phyloP scores from a whole-genome alignment of 2,329 filamentous ascomycete species.

The Penicillium occitanis region DNA sequence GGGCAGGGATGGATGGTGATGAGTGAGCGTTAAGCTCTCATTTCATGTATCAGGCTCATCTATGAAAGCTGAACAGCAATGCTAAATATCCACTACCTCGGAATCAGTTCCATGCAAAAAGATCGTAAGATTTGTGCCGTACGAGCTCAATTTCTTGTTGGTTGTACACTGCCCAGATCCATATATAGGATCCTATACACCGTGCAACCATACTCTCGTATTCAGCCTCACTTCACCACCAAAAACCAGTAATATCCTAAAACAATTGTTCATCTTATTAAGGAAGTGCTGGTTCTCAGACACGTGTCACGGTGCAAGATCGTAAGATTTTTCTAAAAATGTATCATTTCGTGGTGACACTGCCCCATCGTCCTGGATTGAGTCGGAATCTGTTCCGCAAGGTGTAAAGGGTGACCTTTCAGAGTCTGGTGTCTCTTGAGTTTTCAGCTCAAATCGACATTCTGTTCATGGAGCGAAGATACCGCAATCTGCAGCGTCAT shows the following conservation, averaged over 20 bases:
- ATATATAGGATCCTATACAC: not conserved
- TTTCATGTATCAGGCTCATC: too few species aligned
- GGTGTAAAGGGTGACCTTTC: too few species aligned
- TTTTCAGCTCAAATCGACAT: not conserved
- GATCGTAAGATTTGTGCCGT: not conserved
- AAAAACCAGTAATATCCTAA: too few species aligned
- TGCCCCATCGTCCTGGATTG: not conserved
- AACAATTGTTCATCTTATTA: not conserved
- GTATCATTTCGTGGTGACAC: not conserved
- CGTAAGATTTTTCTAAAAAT: not conserved
- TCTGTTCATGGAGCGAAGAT: not conserved
- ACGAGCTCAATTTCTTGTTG: not conserved
- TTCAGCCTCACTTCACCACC: not conserved
- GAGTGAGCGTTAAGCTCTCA: not conserved
- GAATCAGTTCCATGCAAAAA: not conserved
- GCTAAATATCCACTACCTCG: not conserved
- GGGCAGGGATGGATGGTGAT: conserved; percentile 28
- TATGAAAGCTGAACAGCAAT: not conserved
- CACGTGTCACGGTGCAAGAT: conserved; percentile 3
- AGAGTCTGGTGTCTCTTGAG: not conserved
- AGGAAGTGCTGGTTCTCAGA: not conserved
- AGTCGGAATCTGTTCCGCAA: not conserved
- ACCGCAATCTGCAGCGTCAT: not conserved
- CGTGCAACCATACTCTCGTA: conserved; percentile 2
- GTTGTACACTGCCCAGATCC: not conserved